These are phyloP conservation scores for Xylariales sp. DNA, from an alignment of 2,329 filamentous ascomycete genomes.

Conservation along the genomic window DNA sequence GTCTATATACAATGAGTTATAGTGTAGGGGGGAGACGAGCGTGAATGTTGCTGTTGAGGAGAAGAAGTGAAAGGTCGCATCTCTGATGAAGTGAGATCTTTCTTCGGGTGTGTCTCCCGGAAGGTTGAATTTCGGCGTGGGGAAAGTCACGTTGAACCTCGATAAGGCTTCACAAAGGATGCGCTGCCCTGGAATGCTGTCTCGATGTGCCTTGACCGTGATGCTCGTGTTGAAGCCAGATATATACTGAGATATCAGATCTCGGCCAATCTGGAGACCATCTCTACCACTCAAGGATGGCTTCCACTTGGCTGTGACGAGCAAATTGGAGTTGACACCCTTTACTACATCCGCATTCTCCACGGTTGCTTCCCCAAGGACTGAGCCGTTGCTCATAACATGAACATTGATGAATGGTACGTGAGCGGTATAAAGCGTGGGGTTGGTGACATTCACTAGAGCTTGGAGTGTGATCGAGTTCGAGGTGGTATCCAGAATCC, in stretches of 20 bases:
- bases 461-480: constrained; percentile 68
- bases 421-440: constrained; percentile 76
- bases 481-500: constrained; percentile 66
- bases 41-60: constrained; percentile 83
- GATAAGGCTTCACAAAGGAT: constrained; percentile 69
- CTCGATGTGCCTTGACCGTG: constrained; percentile 64
- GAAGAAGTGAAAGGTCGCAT: constrained; percentile 81
- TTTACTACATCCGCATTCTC: constrained; percentile 57
- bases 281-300: constrained; percentile 61
- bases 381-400: constrained; percentile 65
- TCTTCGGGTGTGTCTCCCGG: constrained; percentile 46
- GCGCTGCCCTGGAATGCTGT: constrained; percentile 70
- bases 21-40: constrained; percentile 70
- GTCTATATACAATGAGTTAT: constrained; percentile 72
- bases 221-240: constrained; percentile 84
- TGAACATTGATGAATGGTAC: constrained; percentile 79
- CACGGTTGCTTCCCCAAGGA: constrained; percentile 71
- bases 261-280: constrained; percentile 58
- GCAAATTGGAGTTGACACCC: constrained; percentile 68
- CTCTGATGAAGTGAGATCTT: constrained; percentile 69
- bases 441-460: constrained; percentile 80
- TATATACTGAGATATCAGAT: constrained; percentile 78
- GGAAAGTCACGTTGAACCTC: constrained; percentile 64
- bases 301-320: constrained; percentile 69
- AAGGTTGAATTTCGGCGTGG: constrained; percentile 61